A percentile compares a stretch with the other conserved stretches of the same genome.
Conservation (phyloP, 1,284 basidiomycete genomes). For the Ceratobasidium sp. region DNA sequence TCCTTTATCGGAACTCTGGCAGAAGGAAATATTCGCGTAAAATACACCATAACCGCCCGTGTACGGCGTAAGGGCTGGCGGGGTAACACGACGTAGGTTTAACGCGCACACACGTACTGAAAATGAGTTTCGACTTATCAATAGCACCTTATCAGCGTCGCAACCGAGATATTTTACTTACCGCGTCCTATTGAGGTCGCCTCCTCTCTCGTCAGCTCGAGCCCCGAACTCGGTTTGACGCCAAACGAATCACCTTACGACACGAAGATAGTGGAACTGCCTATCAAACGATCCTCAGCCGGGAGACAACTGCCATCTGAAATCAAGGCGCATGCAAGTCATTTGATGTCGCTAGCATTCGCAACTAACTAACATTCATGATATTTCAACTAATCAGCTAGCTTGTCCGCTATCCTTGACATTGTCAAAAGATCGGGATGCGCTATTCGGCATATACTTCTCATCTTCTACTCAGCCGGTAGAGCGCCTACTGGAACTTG, state of each 20-base stretch:
- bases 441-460: constrained; percentile 1
- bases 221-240: not conserved
- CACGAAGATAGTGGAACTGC: not conserved
- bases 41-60: constrained; percentile 7
- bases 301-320: constrained; percentile 3
- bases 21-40: constrained; percentile 3
- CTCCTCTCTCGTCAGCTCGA: not conserved
- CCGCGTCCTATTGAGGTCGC: not conserved
- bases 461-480: constrained; percentile 1
- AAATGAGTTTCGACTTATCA: not conserved
- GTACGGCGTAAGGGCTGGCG: constrained; percentile 29
- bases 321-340: constrained; percentile 31
- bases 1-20: constrained; percentile 10
- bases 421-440: not conserved
- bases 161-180: constrained; percentile 22
- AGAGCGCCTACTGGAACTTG: not conserved
- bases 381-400: not conserved
- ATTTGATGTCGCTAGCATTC: not conserved
- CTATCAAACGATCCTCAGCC: not conserved
- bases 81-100: constrained; percentile 9
- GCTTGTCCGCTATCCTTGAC: constrained; percentile 1
- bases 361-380: not conserved
- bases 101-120: not conserved
- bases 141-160: not conserved
- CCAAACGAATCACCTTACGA: constrained; percentile 32